Percentiles rank a stretch among this genome's conserved stretches.
These are phyloP conservation scores for Ambrosia hybrid DNA, from an alignment of 140 eudicot species.

Conservation along the genomic window DNA sequence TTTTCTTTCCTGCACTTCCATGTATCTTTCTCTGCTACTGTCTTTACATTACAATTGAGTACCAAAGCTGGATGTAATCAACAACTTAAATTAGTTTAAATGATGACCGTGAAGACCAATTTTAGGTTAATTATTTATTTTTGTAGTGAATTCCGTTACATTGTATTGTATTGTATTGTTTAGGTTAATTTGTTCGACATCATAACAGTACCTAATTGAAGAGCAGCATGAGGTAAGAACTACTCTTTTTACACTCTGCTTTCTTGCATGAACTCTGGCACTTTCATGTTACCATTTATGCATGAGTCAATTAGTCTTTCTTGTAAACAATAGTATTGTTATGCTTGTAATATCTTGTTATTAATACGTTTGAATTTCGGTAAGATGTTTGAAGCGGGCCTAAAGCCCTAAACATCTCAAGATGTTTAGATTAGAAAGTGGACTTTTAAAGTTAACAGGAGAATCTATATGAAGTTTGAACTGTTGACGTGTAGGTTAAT, in stretches of 20 bases:
- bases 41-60: conserved; percentile 74
- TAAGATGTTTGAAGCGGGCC: too few species aligned
- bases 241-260: conserved; percentile 71
- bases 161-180: conserved; percentile 59
- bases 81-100: conserved; percentile 1
- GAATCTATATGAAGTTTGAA: too few species aligned
- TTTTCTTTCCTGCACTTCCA: conserved; percentile 62
- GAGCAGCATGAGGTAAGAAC: conserved; percentile 91
- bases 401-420: too few species aligned
- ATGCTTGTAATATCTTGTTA: conserved; percentile 10
- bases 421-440: too few species aligned
- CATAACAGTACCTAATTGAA: conserved; percentile 72
- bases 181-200: conserved; percentile 53
- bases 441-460: too few species aligned
- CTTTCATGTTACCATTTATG: conserved; percentile 78
- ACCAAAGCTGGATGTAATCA: conserved; percentile 65
- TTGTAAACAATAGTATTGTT: conserved; percentile 38
- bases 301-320: conserved; percentile 74
- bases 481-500: too few species aligned
- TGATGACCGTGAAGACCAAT: background rate
- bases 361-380: background rate
- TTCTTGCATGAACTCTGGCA: conserved; percentile 77
- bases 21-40: conserved; percentile 75
- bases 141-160: conserved; percentile 34
- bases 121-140: background rate